Base-by-base conservation (phyloP, 2,329 filamentous ascomycete species). In the Diaporthe ampelina region DNA sequence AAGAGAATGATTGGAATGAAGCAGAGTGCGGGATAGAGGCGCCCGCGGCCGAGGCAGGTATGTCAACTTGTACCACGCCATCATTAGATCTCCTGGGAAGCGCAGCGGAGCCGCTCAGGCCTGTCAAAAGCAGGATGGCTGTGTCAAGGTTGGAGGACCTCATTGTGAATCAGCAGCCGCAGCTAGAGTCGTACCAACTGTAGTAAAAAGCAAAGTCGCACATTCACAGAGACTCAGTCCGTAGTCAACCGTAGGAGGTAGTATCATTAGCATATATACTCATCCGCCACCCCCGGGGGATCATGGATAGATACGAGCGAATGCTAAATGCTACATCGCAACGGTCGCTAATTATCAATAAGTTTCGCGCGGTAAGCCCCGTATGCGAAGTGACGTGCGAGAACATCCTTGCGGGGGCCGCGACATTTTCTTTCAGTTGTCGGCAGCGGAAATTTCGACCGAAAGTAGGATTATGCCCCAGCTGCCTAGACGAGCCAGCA, bases 391-490 rank as follows among this genome's bases (percentile, higher is more conserved):
- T 67, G 43, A 50, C 61, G 61, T 65, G 43, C 61, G 21, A 52
- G 43, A 37, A 6, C 29, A 67, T 9, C 45, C 45, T 63, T 45
- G 59, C 59, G 26, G 59, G 58, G 59, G 26, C n/a, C 19, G n/a
- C 40, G 26, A 50, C 45, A 26, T 24, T 37, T 8, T 19, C 11
- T 52, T 52, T 9, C 17, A 13, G 45, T 19, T 24, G 32, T 40
- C 63, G 63, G 32, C 32, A 52, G 63, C 63, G 63, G 63, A 68
- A 35, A 68, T 68, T 68, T 68, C 21, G 32, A 68, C 63, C 45
- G 29, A 29, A 54, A 37, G 45, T 11, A 54, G 63, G 48, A 35
- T 40, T n/a, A 54, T 68, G 45, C 45, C 21, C 32, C 13, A 37
- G 29, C 29, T 32, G 29, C 29, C 35, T 24, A 21, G 63, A 15